These are phyloP conservation scores for Cercis canadensis DNA, from an alignment of 306 rosid genomes.

Conservation along the genomic window DNA sequence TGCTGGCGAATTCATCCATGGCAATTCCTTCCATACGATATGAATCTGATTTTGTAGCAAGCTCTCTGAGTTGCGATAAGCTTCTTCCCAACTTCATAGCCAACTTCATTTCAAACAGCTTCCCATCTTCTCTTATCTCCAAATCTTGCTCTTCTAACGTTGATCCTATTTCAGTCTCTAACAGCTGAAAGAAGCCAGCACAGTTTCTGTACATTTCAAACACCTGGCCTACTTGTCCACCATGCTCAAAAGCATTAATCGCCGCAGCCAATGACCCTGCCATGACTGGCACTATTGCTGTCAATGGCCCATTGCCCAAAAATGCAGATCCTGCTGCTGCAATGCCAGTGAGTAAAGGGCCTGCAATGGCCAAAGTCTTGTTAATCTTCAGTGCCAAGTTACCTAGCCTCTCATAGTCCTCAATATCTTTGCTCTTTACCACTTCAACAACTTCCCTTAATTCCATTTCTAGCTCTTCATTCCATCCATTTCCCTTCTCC, in stretches of 20 bases:
- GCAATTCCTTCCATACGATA: slow-evolving; percentile 24
- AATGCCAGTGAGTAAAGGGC: slow-evolving; percentile 62
- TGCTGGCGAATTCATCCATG: slow-evolving; percentile 55
- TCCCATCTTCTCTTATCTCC: slow-evolving; percentile 65
- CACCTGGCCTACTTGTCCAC: slow-evolving; percentile 76
- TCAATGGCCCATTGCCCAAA: slow-evolving; percentile 39
- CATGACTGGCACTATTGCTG: slow-evolving; percentile 37
- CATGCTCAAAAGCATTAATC: slow-evolving; percentile 61
- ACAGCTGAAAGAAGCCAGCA: slow-evolving; percentile 51
- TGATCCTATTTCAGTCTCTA: slow-evolving; percentile 46
- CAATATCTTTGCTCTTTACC: slow-evolving; percentile 54
- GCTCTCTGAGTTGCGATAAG: slow-evolving; percentile 51
- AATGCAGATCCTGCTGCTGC: slow-evolving; percentile 59
- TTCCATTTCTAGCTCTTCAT: slow-evolving; percentile 46
- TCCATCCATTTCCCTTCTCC: slow-evolving; percentile 54
- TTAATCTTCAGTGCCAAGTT: slow-evolving; percentile 54
- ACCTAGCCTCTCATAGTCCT: slow-evolving; percentile 72
- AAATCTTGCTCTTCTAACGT: slow-evolving; percentile 49
- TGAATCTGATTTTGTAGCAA: slow-evolving; percentile 41
- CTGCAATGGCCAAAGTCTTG: slow-evolving; percentile 61
- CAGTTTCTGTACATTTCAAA: slow-evolving; percentile 71
- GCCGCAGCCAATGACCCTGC: slow-evolving; percentile 60
- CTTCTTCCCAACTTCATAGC: slow-evolving; percentile 62
- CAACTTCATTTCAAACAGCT: slow-evolving; percentile 52
- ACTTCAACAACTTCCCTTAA: slow-evolving; percentile 59